Percentiles rank a stretch among this genome's conserved stretches.
Evolutionary conservation across 139 green algal genomes (phyloP).

Genomic region (Chlamydomonas schloesseri): DNA sequence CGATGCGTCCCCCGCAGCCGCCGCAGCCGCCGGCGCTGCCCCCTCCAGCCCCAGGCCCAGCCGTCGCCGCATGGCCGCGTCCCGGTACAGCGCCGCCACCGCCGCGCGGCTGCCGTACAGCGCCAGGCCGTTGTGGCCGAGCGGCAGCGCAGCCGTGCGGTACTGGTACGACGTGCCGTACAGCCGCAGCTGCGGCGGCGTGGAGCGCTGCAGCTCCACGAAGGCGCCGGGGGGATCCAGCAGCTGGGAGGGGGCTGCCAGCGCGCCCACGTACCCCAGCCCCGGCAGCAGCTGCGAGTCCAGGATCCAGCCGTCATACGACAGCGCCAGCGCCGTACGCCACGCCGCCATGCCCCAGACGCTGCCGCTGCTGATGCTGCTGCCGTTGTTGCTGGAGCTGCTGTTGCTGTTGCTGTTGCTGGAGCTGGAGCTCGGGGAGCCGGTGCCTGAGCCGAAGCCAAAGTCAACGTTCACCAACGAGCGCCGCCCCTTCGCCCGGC

Average conservation of each 20-base stretch:
- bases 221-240: background rate
- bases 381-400: background rate
- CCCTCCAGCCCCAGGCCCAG: background rate
- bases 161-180: slow-evolving; percentile 4
- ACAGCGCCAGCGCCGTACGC: background rate
- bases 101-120: background rate
- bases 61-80: background rate
- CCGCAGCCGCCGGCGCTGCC: background rate
- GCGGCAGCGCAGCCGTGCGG: background rate
- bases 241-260: background rate
- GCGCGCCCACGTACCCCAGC: background rate
- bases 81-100: background rate
- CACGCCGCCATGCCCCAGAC: background rate
- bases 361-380: background rate
- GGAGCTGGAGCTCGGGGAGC: too few relatives aligned
- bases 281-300: slow-evolving; percentile 23
- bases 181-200: background rate
- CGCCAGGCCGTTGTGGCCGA: slow-evolving; percentile 5
- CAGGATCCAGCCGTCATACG: slow-evolving; percentile 34
- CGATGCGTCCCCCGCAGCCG: background rate
- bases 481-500: too few relatives aligned
- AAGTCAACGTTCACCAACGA: too few relatives aligned
- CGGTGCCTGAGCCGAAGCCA: too few relatives aligned
- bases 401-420: background rate
- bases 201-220: background rate